Base-by-base conservation (phyloP, 2,329 filamentous ascomycete species). In the Penicillium sp. region DNA sequence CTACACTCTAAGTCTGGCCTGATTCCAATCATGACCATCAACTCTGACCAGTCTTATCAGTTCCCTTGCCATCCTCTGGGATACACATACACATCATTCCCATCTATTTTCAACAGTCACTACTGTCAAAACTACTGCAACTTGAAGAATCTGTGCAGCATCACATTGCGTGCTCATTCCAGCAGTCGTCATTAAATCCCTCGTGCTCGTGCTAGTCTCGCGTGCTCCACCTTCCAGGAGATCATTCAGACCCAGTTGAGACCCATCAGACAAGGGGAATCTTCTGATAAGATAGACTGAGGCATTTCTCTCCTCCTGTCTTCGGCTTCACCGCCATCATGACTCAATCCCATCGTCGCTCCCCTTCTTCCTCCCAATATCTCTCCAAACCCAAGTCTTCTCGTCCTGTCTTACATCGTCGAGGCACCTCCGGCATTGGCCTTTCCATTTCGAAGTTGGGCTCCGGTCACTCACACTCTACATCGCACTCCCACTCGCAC, bases 281-380 rank as follows among this genome's bases (percentile, higher is more conserved):
- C 36, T 33, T 47, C 28, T 31, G 59, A 65, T 65, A 65, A 63
- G 60, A 62, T 58, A 61, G 53, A 42, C 37, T n/a, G 52, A 62
- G 62, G 55, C 57, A 65, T 65, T 64, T 64, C 24, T 59, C 18
- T 57, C 7, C 10, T 21, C 36, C 10, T 24, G 7, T 26, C 21
- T 14, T 24, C 10, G 39, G 56, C 58, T 67, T 68, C 71, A 73
- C 71, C 71, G 71, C 71, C 67, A 70, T 65, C 67, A 72, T 71
- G 68, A 72, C 70, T 71, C 70, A 73, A 67, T 60, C 56, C 51
- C 71, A 74, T 53, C 70, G 71, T 51, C 71, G 70, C 53, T 63
- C 66, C 40, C 62, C 63, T 61, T 71, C 69, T 42, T 64, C 65
- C 55, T 60, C 71, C 45, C 65, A 69, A 19, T 40, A 40, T 69